phyloP scores from a whole-genome alignment of 2,329 filamentous ascomycete genomes.

The Cladosporium sp. region DNA sequence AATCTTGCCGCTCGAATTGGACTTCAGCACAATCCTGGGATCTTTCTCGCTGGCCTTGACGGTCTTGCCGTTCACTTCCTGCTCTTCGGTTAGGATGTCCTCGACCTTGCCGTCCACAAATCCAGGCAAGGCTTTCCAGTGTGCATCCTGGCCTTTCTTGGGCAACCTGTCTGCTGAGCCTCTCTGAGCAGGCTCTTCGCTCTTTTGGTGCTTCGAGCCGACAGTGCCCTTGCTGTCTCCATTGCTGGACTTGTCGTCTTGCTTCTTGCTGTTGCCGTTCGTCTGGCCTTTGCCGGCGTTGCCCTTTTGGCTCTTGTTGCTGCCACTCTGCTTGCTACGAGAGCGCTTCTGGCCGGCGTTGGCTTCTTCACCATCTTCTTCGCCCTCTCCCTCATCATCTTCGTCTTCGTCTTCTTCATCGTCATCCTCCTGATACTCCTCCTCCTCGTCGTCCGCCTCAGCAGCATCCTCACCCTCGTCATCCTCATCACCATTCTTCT shows the following conservation, averaged over 20 bases:
- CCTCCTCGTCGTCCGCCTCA: conserved; percentile 23
- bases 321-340: conserved; percentile 21
- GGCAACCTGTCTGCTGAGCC: conserved; percentile 35
- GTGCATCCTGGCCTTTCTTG: conserved; percentile 38
- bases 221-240: conserved; percentile 15
- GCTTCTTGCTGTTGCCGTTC: conserved; percentile 29
- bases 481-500: conserved; percentile 15
- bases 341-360: conserved; percentile 27
- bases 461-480: conserved; percentile 32
- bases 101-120: conserved; percentile 40
- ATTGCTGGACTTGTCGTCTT: conserved; percentile 12
- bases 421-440: background rate
- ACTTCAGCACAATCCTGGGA: conserved; percentile 40
- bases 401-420: conserved; percentile 22
- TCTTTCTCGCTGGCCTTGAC: conserved; percentile 41
- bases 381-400: conserved; percentile 28
- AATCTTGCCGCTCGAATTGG: conserved; percentile 36
- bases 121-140: conserved; percentile 39
- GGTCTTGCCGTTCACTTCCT: conserved; percentile 39
- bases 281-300: conserved; percentile 24
- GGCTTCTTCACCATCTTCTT: conserved; percentile 18
- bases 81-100: conserved; percentile 38
- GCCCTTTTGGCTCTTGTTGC: conserved; percentile 36
- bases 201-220: conserved; percentile 29
- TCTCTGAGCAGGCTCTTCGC: conserved; percentile 26